A percentile compares a stretch with the other conserved stretches of the same genome.
phyloP scores from a whole-genome alignment of 176 grass and related monocot genomes.

The Triticum monococcum region DNA sequence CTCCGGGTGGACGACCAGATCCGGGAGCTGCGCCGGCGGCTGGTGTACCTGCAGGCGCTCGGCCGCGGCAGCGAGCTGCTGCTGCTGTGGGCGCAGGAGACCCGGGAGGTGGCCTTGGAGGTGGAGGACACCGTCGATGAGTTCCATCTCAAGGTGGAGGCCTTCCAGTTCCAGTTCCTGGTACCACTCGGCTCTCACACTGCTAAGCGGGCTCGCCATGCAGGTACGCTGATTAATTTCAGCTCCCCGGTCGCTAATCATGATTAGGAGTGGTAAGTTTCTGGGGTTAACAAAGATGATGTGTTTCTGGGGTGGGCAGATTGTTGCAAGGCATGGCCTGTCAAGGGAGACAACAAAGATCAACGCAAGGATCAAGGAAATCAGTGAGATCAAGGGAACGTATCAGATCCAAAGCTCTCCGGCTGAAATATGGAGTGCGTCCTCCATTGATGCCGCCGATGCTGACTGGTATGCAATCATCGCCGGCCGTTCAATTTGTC shows the following conservation, averaged over 20 bases:
- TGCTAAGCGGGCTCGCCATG: neutral
- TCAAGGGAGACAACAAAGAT: neutral
- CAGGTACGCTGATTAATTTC: neutral
- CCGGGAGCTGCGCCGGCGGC: neutral
- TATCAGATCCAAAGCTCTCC: neutral
- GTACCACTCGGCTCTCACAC: neutral
- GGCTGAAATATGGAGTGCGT: neutral
- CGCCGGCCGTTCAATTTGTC: neutral
- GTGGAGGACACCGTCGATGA: slow-evolving; percentile 53
- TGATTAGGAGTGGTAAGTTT: too few species aligned
- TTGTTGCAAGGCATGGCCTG: neutral
- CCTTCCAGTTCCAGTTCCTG: neutral
- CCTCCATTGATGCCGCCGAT: neutral
- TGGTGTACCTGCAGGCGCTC: neutral
- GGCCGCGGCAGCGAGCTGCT: slow-evolving; percentile 33
- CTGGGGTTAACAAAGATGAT: too few species aligned
- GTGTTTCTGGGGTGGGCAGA: neutral
- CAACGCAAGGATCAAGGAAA: neutral
- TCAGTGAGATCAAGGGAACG: neutral
- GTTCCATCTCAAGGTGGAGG: slow-evolving; percentile 29
- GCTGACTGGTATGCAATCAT: neutral
- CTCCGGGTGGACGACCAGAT: neutral
- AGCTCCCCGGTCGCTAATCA: too few species aligned
- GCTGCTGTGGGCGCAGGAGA: slow-evolving; percentile 44
- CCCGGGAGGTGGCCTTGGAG: slow-evolving; percentile 49